Evolutionary conservation across 108 stramenopile genomes (phyloP), one percentile per base, ranked within the genome.

Genomic region (Asterionellopsis glacialis): DNA sequence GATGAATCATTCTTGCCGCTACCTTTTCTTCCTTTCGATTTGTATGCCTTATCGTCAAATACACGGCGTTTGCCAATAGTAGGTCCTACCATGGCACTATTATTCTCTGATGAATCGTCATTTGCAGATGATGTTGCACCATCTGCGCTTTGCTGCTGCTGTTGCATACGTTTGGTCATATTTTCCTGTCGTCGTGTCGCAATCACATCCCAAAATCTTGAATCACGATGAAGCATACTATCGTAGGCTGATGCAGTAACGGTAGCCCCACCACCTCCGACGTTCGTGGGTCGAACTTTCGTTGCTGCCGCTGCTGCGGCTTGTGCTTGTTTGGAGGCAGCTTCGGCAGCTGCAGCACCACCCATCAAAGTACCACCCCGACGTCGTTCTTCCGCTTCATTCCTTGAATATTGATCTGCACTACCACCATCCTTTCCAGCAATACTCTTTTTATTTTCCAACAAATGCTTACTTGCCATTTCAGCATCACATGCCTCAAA

Each of bases 401-500:
- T 78, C 41, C 26, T 27, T 2, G 56, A 57, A 41, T 57, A n/a
- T 24, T 2, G 4, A 16, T 40, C 57, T 2, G 5, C 47, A 9
- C 6, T 9, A 5, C 33, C 33, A 33, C 33, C 7, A 19, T 9
- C 53, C 1, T 54, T 52, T 69, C 53, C 43, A 64, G 61, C 59
- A 68, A 65, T 41, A 22, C 39, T 44, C 27, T 55, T 26, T 55
- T 52, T 41, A 43, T 75, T 42, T 22, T 70, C 64, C 47, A 60
- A 66, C 41, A 85, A 59, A 63, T 83, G 75, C 51, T 82, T 79
- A 25, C 75, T 76, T 2, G 82, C 84, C 45, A 67, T 77, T 42
- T 85, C 84, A 11, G 80, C 73, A 64, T 87, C 84, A n/a, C 84
- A 80, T 19, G 94, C 77, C 57, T 92, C 97, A 64, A 98, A 97